Evolutionary conservation across 495 filamentous ascomycete genomes (phyloP), one percentile per base, ranked within the genome.

Genomic region (Neurospora africana): DNA sequence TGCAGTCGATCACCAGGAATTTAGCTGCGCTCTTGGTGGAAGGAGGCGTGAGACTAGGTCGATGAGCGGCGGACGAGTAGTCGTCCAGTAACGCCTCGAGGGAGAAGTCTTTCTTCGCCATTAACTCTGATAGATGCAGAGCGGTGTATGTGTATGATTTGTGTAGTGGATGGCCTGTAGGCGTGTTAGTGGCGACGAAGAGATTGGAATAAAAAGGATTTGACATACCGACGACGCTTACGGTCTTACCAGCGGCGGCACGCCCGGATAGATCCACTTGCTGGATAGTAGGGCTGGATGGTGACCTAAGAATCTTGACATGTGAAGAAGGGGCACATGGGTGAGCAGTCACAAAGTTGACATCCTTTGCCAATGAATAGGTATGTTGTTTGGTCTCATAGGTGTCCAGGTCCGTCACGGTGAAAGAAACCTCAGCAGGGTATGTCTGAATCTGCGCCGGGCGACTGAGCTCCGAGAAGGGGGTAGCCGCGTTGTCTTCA

Each of bases 271-370:
- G 76, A 69, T 86, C 84, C 65, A 86, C 83, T 69, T 85, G 84
- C 70, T 83, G 84, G 39, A 86, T 85, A 9, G 84, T 86, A 43
- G 84, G 82, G 74, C 82, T 86, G 33, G 81, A 83, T 6, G 84
- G 81, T 27, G 80, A 83, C 75, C 82, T 84, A 38, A 86, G 73
- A 70, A 86, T 82, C 43, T 83, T 85, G 9, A 84, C 79, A 73
- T 83, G 84, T 9, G 80, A 81, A 2, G 89, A 89, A 7, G 87
- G 85, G 5, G 86, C 85, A 67, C 90, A 92, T 67, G 88, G 88
- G 70, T 90, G 87, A 0, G 87, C 87, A 9, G 90, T 89, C 58
- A 91, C 82, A 76, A 91, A 91, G 74, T 86, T 85, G 53, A 90
- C 86, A 73, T 91, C 89, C 74, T 90, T 86, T n/a, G 77, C 78